Evolutionary conservation across 345 rosid genomes (phyloP).

Genomic region (Psidium friedrichsthalianum): DNA sequence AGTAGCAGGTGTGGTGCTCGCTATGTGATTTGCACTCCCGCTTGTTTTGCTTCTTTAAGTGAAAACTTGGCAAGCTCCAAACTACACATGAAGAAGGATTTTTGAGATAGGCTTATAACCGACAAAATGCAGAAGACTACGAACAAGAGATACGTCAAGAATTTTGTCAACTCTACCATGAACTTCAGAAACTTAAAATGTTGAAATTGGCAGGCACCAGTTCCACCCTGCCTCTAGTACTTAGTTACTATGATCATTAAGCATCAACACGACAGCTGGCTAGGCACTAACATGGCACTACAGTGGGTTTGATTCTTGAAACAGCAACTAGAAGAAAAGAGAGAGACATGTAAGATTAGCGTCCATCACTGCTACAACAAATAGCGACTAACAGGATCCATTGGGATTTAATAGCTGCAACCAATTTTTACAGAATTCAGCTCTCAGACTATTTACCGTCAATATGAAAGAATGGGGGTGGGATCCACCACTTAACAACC

Average conservation of each 20-base stretch:
- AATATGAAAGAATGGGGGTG: not conserved
- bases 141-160: not conserved
- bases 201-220: too few relatives aligned
- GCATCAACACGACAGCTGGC: not conserved
- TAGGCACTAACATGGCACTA: not conserved
- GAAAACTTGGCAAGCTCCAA: not conserved
- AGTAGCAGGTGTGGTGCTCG: not conserved
- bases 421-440: not conserved
- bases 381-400: not conserved
- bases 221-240: not conserved
- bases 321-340: not conserved
- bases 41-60: not conserved
- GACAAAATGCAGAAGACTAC: not conserved
- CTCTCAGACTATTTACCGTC: not conserved
- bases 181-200: not conserved
- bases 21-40: not conserved
- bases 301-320: not conserved
- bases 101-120: not conserved
- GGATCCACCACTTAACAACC: not conserved
- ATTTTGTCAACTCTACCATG: not conserved
- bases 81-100: not conserved
- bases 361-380: not conserved
- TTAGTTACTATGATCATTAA: not conserved
- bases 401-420: not conserved
- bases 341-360: not conserved